Evolutionary conservation across 192 early-diverging fungal species (phyloP), one percentile per base, ranked within the genome.

Genomic region (Coemansia sp.): DNA sequence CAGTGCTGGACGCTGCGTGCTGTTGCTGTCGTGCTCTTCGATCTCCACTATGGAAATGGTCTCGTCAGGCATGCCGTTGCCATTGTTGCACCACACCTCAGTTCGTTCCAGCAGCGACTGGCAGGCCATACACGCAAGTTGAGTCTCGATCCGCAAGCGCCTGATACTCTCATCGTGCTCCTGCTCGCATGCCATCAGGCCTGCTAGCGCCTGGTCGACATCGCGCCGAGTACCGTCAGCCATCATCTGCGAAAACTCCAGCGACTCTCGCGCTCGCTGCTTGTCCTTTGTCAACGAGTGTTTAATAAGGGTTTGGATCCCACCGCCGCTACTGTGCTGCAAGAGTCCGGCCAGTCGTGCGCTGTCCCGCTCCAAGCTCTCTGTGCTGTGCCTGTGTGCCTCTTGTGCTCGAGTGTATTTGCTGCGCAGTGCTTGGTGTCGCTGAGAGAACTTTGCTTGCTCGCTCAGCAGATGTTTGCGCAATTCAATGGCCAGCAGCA

Each of bases 191-290:
- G 51, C 51, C 51, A 54, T 54, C 27, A 54, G 6, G 12, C 27
- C 51, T 0, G 51, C 51, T 1, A 54, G 27, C 29, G 51, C 51
- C 7, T 54, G 51, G 51, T 54, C 51, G 15, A 54, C 51, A 15
- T 54, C 51, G 4, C 51, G 27, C 27, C 51, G 51, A 32, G 51
- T 54, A n/a, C 51, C 29, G 1, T 54, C 51, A 32, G 17, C 51
- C 51, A 54, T 54, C 51, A 54, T 54, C 27, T 54, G 51, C 29
- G 51, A 54, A 32, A 54, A 54, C 51, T 54, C 51, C 22, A 54
- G 51, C 15, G 51, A 25, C 27, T 54, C 51, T n/a, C 51, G 27
- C 15, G 51, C 51, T 54, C 51, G 51, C 29, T 54, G 51, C 51
- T 54, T 54, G 51, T 54, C 51, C 51, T 31, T 54, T 31, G 51